Conservation (phyloP, 352 stramenopile species). For the Globisporangium takayamanum region DNA sequence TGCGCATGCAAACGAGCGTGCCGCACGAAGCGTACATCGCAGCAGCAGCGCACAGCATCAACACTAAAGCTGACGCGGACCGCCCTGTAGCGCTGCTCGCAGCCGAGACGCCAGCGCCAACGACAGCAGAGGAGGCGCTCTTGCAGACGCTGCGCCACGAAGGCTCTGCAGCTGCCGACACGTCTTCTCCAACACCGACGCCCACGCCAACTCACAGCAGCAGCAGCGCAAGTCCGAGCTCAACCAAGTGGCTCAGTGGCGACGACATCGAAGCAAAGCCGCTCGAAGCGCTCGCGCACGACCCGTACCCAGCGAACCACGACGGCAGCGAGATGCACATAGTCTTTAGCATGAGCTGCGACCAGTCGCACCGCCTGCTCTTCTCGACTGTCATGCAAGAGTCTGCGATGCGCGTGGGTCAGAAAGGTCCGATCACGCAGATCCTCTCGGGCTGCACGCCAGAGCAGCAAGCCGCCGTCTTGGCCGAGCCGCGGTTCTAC, state of each 20-base stretch:
- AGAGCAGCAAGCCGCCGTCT: slow-evolving; percentile 19
- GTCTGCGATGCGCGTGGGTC: slow-evolving; percentile 27
- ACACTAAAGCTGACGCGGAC: not conserved
- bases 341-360: slow-evolving; percentile 50
- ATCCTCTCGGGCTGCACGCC: slow-evolving; percentile 41
- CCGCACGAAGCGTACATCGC: not conserved
- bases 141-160: slow-evolving; percentile 1
- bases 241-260: not conserved
- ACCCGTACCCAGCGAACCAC: slow-evolving; percentile 6
- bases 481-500: slow-evolving; percentile 35
- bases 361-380: slow-evolving; percentile 28
- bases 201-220: not conserved
- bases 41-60: not conserved
- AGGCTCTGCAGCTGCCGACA: not conserved
- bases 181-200: not conserved
- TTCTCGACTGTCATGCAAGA: slow-evolving; percentile 41
- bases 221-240: too few relatives aligned
- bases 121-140: not conserved
- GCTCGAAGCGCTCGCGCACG: not conserved
- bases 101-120: not conserved
- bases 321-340: slow-evolving; percentile 22
- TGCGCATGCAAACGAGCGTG: slow-evolving; percentile 1
- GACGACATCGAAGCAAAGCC: not conserved
- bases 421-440: slow-evolving; percentile 44
- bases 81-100: not conserved